Base-by-base conservation (phyloP, 1,284 basidiomycete species). In the Singerocomus inundabilis region DNA sequence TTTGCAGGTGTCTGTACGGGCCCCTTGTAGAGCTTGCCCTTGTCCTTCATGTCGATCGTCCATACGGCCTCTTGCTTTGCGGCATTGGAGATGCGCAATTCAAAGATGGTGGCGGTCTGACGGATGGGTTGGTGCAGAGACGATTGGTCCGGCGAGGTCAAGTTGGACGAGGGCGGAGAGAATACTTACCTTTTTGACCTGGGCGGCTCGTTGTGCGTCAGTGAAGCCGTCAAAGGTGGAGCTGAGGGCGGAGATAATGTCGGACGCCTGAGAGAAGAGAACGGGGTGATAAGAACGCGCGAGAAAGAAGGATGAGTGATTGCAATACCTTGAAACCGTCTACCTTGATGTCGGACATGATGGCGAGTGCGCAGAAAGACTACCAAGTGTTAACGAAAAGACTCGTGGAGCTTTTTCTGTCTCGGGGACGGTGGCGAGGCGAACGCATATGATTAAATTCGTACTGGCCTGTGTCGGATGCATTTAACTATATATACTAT, bases 1-100 rank as follows among this genome's bases (percentile, higher is more conserved):
- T 85, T 86, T 1, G 79, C 74, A 50, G 89, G 84, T 1, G 79
- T 74, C 54, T 86, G 83, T 4, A 88, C 86, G 18, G 76, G 72
- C 34, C 93, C 93, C 71, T 90, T 87, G 73, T 85, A 85, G 26
- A 96, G 82, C 32, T 79, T 77, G 26, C 90, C 91, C 31, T 82
- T 80, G 74, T 93, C 90, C 82, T 99, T 99, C 66, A 98, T 69
- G 77, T 98, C 96, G 60, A 98, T 93, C n/a, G 93, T 94, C 91
- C 91, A 95, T 40, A 78, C 77, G 41, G 77, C 90, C 64, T 88
- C 85, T 69, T 91, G 79, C 59, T 88, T 90, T 31, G 78, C 78
- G 16, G 70, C 74, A 67, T 94, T 93, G 72, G 88, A 85, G 61
- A 97, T 81, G 56, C 85, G 83, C 55, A 98, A 77, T 73, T 96